A percentile compares a stretch with the other conserved stretches of the same genome.
Conservation (phyloP, 805 yeast genomes). For the Geotrichum ghanense region DNA sequence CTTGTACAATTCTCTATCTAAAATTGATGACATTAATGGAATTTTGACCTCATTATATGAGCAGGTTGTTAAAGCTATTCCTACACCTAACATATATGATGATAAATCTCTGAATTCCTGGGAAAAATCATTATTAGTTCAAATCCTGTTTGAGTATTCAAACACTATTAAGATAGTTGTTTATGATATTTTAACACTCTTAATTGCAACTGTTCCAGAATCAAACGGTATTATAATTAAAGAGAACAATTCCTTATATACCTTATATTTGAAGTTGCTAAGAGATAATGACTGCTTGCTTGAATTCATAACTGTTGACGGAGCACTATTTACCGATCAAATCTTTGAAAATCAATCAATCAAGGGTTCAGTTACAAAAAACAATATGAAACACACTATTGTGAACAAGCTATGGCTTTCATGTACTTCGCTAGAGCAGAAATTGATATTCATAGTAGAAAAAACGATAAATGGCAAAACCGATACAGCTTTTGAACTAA, state of each 20-base stretch:
- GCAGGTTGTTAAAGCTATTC: not conserved
- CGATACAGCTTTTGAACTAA: not conserved
- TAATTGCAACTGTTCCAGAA: not conserved
- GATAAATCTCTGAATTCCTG: not conserved
- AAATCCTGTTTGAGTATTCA: not conserved
- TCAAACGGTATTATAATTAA: not conserved
- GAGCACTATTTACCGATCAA: not conserved
- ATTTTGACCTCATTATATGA: not conserved
- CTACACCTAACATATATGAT: not conserved
- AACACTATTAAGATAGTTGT: not conserved
- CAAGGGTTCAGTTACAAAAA: not conserved
- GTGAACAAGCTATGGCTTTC: not conserved
- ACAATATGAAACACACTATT: not conserved
- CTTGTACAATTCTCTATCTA: not conserved
- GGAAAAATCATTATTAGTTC: not conserved
- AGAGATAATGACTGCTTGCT: not conserved
- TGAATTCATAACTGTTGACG: not conserved
- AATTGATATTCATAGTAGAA: not conserved
- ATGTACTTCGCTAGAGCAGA: not conserved
- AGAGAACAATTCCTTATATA: not conserved
- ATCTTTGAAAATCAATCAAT: not conserved
- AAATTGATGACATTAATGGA: not conserved
- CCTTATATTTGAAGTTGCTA: not conserved
- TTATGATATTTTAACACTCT: not conserved
- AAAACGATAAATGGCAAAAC: not conserved